phyloP scores from a whole-genome alignment of 129 eudicot genomes.

The Gnaphalium uliginosum region DNA sequence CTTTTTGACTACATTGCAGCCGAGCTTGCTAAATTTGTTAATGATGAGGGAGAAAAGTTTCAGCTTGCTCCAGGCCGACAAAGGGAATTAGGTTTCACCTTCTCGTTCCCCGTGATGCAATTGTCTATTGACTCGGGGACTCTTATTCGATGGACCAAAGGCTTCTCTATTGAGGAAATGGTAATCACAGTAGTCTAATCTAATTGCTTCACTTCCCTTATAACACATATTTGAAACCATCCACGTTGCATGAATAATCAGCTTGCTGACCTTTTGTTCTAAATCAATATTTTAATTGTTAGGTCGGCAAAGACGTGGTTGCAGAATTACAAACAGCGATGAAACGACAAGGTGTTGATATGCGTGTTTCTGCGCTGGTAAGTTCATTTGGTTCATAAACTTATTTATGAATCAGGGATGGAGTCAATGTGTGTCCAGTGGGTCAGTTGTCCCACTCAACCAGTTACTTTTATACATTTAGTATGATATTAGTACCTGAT shows the following conservation, averaged over 20 bases:
- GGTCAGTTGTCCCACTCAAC: neutral
- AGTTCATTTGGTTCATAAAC: slow-evolving; percentile 17
- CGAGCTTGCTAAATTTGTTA: slow-evolving; percentile 71
- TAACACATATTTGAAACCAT: neutral
- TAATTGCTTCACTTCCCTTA: slow-evolving; percentile 1
- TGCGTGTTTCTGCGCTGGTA: slow-evolving; percentile 84
- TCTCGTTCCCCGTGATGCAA: slow-evolving; percentile 96
- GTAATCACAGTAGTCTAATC: slow-evolving; percentile 33
- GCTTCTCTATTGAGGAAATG: slow-evolving; percentile 77
- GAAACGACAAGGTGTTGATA: slow-evolving; percentile 68
- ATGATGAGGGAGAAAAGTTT: slow-evolving; percentile 63
- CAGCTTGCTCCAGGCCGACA: slow-evolving; percentile 55
- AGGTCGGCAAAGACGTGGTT: slow-evolving; percentile 52
- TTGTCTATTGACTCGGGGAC: slow-evolving; percentile 80
- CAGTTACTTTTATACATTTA: too few species aligned
- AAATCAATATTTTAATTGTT: neutral
- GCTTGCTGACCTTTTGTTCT: neutral
- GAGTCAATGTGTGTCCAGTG: neutral
- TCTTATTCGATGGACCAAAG: slow-evolving; percentile 90
- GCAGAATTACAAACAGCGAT: slow-evolving; percentile 62
- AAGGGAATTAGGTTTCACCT: slow-evolving; percentile 95
- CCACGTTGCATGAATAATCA: neutral
- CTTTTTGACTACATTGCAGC: slow-evolving; percentile 86
- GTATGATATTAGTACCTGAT: too few species aligned
- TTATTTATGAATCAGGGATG: too few species aligned